Percentiles rank a stretch among this genome's conserved stretches.
phyloP scores from a whole-genome alignment of 106 monocot genomes.

The Hemerocallis citrina region DNA sequence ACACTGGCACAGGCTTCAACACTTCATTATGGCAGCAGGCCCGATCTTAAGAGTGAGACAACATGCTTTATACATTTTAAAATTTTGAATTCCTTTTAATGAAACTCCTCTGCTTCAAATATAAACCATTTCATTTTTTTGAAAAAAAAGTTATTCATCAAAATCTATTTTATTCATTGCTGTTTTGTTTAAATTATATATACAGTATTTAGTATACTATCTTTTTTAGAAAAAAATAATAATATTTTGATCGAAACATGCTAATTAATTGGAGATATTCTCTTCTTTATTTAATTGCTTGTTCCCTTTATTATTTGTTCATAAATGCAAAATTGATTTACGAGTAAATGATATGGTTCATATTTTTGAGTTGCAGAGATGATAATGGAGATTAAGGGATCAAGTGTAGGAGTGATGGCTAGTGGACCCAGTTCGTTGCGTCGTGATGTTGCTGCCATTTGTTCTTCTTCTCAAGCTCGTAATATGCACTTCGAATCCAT shows the following conservation, averaged over 20 bases:
- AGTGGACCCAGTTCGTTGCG: conserved; percentile 50
- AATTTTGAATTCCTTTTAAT: too few species aligned
- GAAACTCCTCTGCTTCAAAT: too few species aligned
- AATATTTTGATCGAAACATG: conserved; percentile 64
- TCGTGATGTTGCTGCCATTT: conserved; percentile 47
- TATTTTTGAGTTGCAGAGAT: conserved; percentile 26
- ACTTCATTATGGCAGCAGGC: conserved; percentile 43
- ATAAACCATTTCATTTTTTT: too few species aligned
- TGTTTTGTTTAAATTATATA: too few species aligned
- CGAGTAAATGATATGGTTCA: too few species aligned
- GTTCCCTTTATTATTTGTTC: too few species aligned
- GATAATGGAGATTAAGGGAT: too few species aligned
- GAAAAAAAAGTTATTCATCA: too few species aligned
- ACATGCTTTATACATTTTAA: too few species aligned
- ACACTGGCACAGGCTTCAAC: conserved; percentile 25
- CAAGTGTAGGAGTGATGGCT: conserved; percentile 40
- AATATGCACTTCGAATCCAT: conserved; percentile 63
- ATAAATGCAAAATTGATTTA: too few species aligned
- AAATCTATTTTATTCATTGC: conserved; percentile 49
- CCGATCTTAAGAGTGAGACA: conserved; percentile 9
- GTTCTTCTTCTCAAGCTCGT: conserved; percentile 32
- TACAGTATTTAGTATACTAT: conserved; percentile 35
- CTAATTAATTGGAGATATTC: conserved; percentile 19
- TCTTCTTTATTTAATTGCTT: background rate
- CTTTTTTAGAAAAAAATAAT: conserved; percentile 40